phyloP scores from a whole-genome alignment of 495 filamentous ascomycete species.

The Penicillium subrubescens region DNA sequence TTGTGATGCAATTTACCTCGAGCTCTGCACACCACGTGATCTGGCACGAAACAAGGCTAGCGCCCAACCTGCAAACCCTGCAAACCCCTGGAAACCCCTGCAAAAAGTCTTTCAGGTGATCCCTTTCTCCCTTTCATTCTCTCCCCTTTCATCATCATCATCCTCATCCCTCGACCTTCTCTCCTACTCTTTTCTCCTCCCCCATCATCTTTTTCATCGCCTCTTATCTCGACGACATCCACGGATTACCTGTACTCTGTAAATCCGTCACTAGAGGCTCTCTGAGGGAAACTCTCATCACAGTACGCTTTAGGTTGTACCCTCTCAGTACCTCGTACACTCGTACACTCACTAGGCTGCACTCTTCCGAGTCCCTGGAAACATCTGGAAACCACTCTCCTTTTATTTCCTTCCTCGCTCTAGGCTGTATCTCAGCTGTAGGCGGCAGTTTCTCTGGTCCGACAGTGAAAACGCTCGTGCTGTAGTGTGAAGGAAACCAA shows the following conservation, averaged over 20 bases:
- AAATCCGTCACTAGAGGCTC: constrained; percentile 25
- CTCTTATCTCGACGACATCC: constrained; percentile 9
- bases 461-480: constrained; percentile 41
- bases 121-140: constrained; percentile 20
- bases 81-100: neutral
- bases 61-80: neutral
- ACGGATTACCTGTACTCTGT: constrained; percentile 25
- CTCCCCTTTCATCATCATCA: constrained; percentile 20
- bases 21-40: too few relatives aligned
- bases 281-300: neutral
- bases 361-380: constrained; percentile 24
- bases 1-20: neutral
- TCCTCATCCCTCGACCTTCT: constrained; percentile 21
- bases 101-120: constrained; percentile 14
- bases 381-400: neutral
- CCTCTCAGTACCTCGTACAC: constrained; percentile 37
- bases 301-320: constrained; percentile 12
- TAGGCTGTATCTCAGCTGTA: constrained; percentile 53
- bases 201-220: constrained; percentile 20
- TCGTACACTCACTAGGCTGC: constrained; percentile 32
- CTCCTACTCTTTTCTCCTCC: constrained; percentile 9
- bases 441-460: constrained; percentile 38
- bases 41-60: neutral
- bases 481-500: constrained; percentile 37
- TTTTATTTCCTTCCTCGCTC: constrained; percentile 17